phyloP scores from a whole-genome alignment of 2,329 filamentous ascomycete genomes.

The Akanthomyces lecanii region DNA sequence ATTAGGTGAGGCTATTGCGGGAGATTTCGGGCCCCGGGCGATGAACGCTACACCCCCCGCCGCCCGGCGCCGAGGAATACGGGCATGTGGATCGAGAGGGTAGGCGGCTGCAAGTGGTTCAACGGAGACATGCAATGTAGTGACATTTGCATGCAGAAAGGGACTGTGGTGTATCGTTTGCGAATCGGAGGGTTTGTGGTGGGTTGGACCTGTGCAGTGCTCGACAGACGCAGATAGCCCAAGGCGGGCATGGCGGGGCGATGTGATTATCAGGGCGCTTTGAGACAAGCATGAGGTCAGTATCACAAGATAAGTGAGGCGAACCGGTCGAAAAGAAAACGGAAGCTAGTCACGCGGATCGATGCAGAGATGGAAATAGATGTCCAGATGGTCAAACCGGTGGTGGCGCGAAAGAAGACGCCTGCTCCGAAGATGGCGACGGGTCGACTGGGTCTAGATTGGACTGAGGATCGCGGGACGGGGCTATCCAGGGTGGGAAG shows the following conservation, averaged over 20 bases:
- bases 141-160: neutral
- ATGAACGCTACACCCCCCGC: neutral
- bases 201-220: neutral
- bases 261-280: neutral
- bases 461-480: neutral
- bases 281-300: neutral
- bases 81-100: neutral
- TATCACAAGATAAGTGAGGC: neutral
- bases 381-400: neutral
- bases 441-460: too few relatives aligned
- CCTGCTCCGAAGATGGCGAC: neutral
- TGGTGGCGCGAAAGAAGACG: neutral
- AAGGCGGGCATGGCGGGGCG: neutral
- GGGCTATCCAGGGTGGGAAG: neutral
- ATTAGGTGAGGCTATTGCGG: neutral
- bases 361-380: neutral
- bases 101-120: neutral
- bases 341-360: neutral
- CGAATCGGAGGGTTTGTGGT: neutral
- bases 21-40: neutral
- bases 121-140: neutral
- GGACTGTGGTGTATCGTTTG: neutral
- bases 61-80: constrained; percentile 6
- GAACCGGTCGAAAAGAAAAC: neutral
- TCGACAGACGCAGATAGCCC: neutral